Evolutionary conservation across 495 filamentous ascomycete species (phyloP).

Genomic region (Parathielavia hyrcaniae): DNA sequence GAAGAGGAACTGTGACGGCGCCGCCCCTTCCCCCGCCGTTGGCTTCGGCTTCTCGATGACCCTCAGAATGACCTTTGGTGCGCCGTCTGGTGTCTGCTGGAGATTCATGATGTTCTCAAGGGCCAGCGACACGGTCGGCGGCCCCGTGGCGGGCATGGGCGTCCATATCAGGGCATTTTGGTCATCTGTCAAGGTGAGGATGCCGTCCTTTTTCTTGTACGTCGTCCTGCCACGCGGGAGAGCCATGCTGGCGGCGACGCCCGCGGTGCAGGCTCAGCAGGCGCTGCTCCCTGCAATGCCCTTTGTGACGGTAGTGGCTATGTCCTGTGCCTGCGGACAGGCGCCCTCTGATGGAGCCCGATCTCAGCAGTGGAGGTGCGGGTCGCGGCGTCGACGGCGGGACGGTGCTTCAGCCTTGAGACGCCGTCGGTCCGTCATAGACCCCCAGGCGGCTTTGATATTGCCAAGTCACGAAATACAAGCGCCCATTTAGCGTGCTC

Average conservation of each 20-base stretch:
- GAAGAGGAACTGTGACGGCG: constrained; percentile 63
- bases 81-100: constrained; percentile 80
- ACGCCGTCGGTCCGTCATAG: background rate
- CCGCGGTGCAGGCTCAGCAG: constrained; percentile 10
- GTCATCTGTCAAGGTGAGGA: constrained; percentile 64
- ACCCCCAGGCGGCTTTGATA: background rate
- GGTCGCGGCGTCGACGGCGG: background rate
- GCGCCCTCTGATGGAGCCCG: background rate
- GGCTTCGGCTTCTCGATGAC: constrained; percentile 64
- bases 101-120: constrained; percentile 79
- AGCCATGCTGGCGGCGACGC: constrained; percentile 20
- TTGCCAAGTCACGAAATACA: constrained; percentile 8
- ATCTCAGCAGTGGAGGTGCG: background rate
- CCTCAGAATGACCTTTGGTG: constrained; percentile 84
- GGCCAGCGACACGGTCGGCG: constrained; percentile 59
- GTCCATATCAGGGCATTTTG: constrained; percentile 72
- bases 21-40: constrained; percentile 46
- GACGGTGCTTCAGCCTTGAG: constrained; percentile 1
- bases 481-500: constrained; percentile 4
- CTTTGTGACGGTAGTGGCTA: background rate
- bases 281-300: background rate
- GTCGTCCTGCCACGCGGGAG: constrained; percentile 62
- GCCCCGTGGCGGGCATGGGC: constrained; percentile 50
- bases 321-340: background rate
- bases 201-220: constrained; percentile 97